Conservation (phyloP, 176 grass and related monocot genomes). For the Avena eriantha region DNA sequence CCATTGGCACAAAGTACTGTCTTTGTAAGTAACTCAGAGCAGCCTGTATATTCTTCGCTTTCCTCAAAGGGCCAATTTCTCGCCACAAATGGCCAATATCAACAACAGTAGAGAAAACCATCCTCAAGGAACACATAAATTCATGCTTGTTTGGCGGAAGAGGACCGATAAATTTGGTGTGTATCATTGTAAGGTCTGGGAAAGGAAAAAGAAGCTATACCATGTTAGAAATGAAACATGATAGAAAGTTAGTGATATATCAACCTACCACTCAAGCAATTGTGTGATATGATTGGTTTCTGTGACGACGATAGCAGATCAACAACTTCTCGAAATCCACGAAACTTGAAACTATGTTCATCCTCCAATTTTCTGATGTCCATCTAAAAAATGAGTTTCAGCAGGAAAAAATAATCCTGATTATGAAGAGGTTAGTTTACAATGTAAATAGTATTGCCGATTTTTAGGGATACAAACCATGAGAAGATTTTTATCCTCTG, state of each 20-base stretch:
- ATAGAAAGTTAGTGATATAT: conserved; percentile 18
- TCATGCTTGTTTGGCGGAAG: conserved; percentile 67
- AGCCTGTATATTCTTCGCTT: conserved; percentile 76
- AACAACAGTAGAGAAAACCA: conserved; percentile 82
- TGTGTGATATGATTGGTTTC: conserved; percentile 91
- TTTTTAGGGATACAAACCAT: conserved; percentile 65
- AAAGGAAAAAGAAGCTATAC: neutral
- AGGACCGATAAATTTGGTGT: conserved; percentile 84
- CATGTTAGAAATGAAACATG: conserved; percentile 30
- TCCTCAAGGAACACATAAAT: conserved; percentile 86
- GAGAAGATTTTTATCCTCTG: conserved; percentile 87
- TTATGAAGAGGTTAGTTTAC: conserved; percentile 4
- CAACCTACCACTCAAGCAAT: conserved; percentile 77
- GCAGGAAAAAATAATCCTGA: neutral
- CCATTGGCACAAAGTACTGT: conserved; percentile 72
- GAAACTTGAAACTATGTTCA: conserved; percentile 72
- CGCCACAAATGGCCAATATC: conserved; percentile 87
- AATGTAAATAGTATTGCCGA: conserved; percentile 25
- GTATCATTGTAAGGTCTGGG: conserved; percentile 92
- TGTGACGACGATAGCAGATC: conserved; percentile 78
- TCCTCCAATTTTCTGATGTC: conserved; percentile 70
- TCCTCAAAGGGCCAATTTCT: conserved; percentile 80
- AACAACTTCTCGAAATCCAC: conserved; percentile 94
- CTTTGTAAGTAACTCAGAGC: conserved; percentile 76
- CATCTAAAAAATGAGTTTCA: conserved; percentile 49